phyloP scores from a whole-genome alignment of 257 asterid genomes.

The Dorcoceras hygrometricum region DNA sequence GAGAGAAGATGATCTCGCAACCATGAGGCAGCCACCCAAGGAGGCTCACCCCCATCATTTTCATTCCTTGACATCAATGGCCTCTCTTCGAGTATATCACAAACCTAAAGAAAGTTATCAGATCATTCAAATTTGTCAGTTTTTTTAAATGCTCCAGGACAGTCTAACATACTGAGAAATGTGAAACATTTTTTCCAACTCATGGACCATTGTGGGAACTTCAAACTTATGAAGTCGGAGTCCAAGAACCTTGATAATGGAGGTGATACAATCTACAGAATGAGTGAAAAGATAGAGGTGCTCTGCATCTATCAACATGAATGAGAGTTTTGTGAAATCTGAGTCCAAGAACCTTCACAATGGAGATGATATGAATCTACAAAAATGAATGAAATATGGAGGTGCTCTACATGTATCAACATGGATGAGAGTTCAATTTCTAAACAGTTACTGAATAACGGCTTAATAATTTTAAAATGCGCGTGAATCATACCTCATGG shows the following conservation, averaged over 20 bases:
- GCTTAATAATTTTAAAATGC: constrained; percentile 7
- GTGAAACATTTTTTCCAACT: constrained; percentile 9
- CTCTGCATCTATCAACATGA: neutral
- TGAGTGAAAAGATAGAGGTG: constrained; percentile 7
- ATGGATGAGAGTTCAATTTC: constrained; percentile 13
- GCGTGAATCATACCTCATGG: constrained; percentile 51
- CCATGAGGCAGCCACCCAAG: constrained; percentile 82
- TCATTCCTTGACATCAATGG: constrained; percentile 50
- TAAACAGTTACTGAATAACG: neutral
- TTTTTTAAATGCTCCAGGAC: neutral
- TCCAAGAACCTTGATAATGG: neutral
- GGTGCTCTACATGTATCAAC: neutral
- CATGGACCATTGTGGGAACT: neutral
- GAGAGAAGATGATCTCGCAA: constrained; percentile 90
- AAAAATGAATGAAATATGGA: constrained; percentile 9
- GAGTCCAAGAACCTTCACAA: neutral
- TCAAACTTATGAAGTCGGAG: neutral
- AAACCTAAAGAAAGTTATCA: constrained; percentile 49
- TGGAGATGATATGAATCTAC: constrained; percentile 4
- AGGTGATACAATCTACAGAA: constrained; percentile 2
- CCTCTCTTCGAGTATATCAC: constrained; percentile 86
- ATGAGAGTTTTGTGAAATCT: neutral
- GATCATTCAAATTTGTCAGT: constrained; percentile 21
- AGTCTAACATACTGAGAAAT: neutral
- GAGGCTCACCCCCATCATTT: constrained; percentile 47